A percentile compares a stretch with the other conserved stretches of the same genome.
These are phyloP conservation scores for Bipolaris cookei DNA, from an alignment of 2,329 filamentous ascomycete genomes.

Conservation along the genomic window DNA sequence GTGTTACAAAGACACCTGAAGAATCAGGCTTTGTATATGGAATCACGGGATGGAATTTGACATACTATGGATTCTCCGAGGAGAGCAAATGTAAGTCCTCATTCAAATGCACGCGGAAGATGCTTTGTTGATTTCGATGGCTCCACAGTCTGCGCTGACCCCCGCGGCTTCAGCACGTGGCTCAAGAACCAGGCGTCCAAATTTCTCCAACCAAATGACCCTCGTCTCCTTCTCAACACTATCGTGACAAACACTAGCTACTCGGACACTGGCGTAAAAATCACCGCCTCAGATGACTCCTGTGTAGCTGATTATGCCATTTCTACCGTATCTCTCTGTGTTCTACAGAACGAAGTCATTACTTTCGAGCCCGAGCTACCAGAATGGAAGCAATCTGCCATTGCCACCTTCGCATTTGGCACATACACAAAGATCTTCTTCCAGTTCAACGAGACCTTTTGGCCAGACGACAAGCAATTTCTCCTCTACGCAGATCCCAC, in stretches of 20 bases:
- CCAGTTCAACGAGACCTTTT: slow-evolving; percentile 72
- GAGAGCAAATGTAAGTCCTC: slow-evolving; percentile 10
- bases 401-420: slow-evolving; percentile 70
- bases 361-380: slow-evolving; percentile 66
- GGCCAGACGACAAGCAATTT: slow-evolving; percentile 62
- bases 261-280: slow-evolving; percentile 58
- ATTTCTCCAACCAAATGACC: slow-evolving; percentile 63
- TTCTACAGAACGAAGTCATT: slow-evolving; percentile 67
- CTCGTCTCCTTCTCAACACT: slow-evolving; percentile 64
- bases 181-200: slow-evolving; percentile 63
- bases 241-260: slow-evolving; percentile 63
- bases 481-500: slow-evolving; percentile 60
- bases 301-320: slow-evolving; percentile 70
- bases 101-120: slow-evolving; percentile 41
- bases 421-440: slow-evolving; percentile 77
- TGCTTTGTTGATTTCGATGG: slow-evolving; percentile 68
- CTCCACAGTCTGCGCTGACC: slow-evolving; percentile 65
- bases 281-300: slow-evolving; percentile 60
- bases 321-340: slow-evolving; percentile 71
- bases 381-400: slow-evolving; percentile 67
- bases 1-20: slow-evolving; percentile 56
- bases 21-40: slow-evolving; percentile 63
- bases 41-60: slow-evolving; percentile 62
- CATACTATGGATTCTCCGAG: slow-evolving; percentile 14
- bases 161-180: slow-evolving; percentile 66